phyloP scores from a whole-genome alignment of 257 asterid genomes.

The Verbena officinalis region DNA sequence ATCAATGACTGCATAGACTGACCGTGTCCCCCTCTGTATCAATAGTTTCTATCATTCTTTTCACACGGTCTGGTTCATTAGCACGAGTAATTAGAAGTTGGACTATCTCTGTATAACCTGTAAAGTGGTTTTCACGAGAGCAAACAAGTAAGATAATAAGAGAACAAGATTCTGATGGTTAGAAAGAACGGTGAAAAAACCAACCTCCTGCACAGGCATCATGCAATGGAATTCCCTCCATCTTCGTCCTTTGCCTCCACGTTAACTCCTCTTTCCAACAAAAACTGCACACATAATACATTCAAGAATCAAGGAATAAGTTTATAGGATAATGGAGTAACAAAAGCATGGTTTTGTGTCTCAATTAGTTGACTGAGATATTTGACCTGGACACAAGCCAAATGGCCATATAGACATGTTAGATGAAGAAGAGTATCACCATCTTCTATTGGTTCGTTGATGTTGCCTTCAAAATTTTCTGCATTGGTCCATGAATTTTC shows the following conservation, averaged over 20 bases:
- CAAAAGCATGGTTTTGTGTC: not conserved
- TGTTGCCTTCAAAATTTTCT: constrained; percentile 65
- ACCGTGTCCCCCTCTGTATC: constrained; percentile 89
- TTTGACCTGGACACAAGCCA: constrained; percentile 71
- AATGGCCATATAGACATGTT: constrained; percentile 85
- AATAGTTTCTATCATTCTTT: constrained; percentile 68
- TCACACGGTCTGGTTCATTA: constrained; percentile 51
- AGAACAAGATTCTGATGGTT: not conserved
- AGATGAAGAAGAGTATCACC: constrained; percentile 96
- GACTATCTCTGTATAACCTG: constrained; percentile 71
- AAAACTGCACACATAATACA: constrained; percentile 45
- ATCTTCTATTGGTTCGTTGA: constrained; percentile 81
- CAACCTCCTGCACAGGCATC: constrained; percentile 97
- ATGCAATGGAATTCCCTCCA: constrained; percentile 79
- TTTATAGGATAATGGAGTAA: not conserved
- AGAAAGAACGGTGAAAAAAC: not conserved
- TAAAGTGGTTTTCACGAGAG: constrained; percentile 8
- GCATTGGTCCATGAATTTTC: constrained; percentile 29
- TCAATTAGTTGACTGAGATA: constrained; percentile 6
- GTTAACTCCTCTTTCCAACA: constrained; percentile 74
- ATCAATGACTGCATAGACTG: constrained; percentile 32
- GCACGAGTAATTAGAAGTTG: constrained; percentile 52
- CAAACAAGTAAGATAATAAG: constrained; percentile 1
- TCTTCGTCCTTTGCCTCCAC: constrained; percentile 79
- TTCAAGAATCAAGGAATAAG: not conserved